Evolutionary conservation across 805 yeast genomes (phyloP).

Genomic region (Yarrowia bubula): DNA sequence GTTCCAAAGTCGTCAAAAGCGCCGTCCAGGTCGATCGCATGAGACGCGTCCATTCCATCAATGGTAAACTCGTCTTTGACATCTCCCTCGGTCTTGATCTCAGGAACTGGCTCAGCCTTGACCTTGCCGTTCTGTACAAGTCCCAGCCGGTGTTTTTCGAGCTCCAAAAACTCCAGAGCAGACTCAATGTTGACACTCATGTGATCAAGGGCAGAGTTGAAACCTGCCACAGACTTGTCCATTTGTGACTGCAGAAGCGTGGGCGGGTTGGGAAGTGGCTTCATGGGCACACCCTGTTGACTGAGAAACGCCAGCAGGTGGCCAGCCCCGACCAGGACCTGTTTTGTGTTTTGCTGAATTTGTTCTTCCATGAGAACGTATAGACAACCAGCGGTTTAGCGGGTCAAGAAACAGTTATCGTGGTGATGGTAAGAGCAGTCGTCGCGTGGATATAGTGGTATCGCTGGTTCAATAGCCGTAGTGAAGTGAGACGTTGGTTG

Average conservation of each 20-base stretch:
- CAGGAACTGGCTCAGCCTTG: not conserved
- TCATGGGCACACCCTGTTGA: constrained; percentile 17
- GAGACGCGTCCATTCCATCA: constrained; percentile 17
- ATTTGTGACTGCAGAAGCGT: constrained; percentile 31
- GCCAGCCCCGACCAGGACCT: constrained; percentile 23
- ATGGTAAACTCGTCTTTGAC: not conserved
- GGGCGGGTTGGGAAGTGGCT: constrained; percentile 33
- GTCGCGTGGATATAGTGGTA: too few relatives aligned
- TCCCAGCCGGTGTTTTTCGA: constrained; percentile 1
- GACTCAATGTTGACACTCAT: constrained; percentile 1
- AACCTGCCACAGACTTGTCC: constrained; percentile 28
- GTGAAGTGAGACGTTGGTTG: too few relatives aligned
- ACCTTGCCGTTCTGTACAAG: not conserved
- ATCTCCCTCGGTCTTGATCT: not conserved
- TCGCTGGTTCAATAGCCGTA: too few relatives aligned
- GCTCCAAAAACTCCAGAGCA: constrained; percentile 18
- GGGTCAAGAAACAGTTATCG: not conserved
- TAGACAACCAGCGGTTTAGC: not conserved
- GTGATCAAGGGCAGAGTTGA: constrained; percentile 12
- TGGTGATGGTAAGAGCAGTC: too few relatives aligned
- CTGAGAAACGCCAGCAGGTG: constrained; percentile 23
- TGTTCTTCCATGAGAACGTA: constrained; percentile 16
- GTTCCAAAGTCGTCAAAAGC: constrained; percentile 18
- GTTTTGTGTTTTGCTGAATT: not conserved
- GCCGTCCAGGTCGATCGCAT: constrained; percentile 27